Evolutionary conservation across 2,329 filamentous ascomycete species (phyloP).

Genomic region (Epicoccum sorghinum): DNA sequence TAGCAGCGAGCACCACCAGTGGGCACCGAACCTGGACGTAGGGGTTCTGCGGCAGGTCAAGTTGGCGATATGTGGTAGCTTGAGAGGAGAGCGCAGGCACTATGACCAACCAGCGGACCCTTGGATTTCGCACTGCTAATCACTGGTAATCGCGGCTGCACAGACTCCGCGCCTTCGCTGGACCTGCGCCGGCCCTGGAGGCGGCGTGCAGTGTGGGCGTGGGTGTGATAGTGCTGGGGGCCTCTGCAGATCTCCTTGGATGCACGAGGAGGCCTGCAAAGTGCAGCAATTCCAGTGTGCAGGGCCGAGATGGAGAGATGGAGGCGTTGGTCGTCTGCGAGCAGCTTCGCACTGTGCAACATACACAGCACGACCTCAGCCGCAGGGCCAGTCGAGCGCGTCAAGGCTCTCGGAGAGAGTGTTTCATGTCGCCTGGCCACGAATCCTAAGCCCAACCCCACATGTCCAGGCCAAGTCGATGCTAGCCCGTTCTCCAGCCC

Average conservation of each 20-base stretch:
- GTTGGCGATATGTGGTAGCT: slow-evolving; percentile 15
- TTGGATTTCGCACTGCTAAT: slow-evolving; percentile 13
- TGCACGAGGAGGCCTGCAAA: neutral
- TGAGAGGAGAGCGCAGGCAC: slow-evolving; percentile 1
- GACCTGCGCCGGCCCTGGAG: slow-evolving; percentile 6
- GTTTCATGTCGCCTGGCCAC: slow-evolving; percentile 19
- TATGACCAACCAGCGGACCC: slow-evolving; percentile 9
- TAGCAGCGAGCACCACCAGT: slow-evolving; percentile 2
- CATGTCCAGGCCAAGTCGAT: slow-evolving; percentile 14
- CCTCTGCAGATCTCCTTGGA: neutral
- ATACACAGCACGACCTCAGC: slow-evolving; percentile 16
- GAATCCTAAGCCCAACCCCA: slow-evolving; percentile 19
- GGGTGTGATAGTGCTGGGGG: neutral
- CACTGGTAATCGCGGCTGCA: slow-evolving; percentile 15
- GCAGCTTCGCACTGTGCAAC: neutral
- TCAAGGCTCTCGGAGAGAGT: slow-evolving; percentile 2
- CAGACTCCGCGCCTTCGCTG: slow-evolving; percentile 14
- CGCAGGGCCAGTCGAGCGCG: slow-evolving; percentile 16
- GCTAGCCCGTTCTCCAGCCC: slow-evolving; percentile 20
- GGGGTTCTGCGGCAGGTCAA: slow-evolving; percentile 6
- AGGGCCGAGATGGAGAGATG: neutral
- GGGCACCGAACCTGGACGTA: neutral
- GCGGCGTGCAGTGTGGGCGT: neutral
- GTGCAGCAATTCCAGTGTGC: neutral
- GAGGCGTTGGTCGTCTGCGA: neutral